Evolutionary conservation across 179 eudicot species (phyloP), one percentile per base, ranked within the genome.

Genomic region (Gypsophila paniculata): DNA sequence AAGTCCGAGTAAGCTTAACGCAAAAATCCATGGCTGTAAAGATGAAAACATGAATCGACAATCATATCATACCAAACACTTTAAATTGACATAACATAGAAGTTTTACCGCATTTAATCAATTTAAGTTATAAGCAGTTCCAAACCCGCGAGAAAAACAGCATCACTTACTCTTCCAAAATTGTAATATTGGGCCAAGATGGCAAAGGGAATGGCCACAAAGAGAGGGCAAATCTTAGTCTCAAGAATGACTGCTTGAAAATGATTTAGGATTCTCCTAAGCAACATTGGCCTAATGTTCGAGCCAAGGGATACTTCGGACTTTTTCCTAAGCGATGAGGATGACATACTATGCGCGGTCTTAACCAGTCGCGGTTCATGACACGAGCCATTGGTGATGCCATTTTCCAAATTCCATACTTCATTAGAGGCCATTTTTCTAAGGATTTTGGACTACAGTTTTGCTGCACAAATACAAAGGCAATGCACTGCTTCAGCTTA

Each of bases 191-290:
- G 34, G 42, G 92, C 96, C 51, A 86, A 9, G 57, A 91, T 72
- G 14, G 95, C 91, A 38, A 87, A 71, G 6, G 90, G 91, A 54
- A 89, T 77, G 15, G 95, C 92, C 23, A 83, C 81, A 79, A 89
- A 84, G 15, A 91, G 87, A 65, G 86, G 51, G 39, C 82, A 86
- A 70, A 91, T 85, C 82, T 87, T 91, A 13, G 89, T 87, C 34
- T 88, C 95, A 36, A 91, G 74, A 25, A 91, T 32, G 68, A 91
- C 95, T 65, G 76, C 82, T 49, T 75, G 86, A 74, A 89, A 65
- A 66, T 86, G 83, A 3, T 58, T 61, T 71, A 86, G 34, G 19
- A 87, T 62, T 17, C 36, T 39, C 65, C 82, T 74, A 44, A 82
- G 48, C 73, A 71, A 25, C 67, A 75, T 38, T 54, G 78, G 79